phyloP scores from a whole-genome alignment of 257 asterid species.

The Agastache rugosa region DNA sequence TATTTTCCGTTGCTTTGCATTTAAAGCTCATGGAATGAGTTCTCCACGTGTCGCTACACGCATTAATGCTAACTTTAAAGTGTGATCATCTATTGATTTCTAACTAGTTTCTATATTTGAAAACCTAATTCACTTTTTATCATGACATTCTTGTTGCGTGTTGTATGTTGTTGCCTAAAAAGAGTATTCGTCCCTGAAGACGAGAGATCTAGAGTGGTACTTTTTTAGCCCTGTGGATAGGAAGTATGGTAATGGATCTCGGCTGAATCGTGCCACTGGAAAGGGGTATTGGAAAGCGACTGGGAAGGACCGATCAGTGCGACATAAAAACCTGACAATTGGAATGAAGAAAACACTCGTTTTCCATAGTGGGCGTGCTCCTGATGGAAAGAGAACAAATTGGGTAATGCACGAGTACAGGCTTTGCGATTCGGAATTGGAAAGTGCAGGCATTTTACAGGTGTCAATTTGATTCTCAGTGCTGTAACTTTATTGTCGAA shows the following conservation, averaged over 20 bases:
- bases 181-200: constrained; percentile 74
- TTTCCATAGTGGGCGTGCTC: constrained; percentile 91
- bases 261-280: constrained; percentile 93
- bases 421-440: constrained; percentile 72
- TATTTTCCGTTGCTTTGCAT: constrained; percentile 21
- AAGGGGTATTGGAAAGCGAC: constrained; percentile 96
- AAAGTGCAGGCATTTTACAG: constrained; percentile 72
- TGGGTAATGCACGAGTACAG: constrained; percentile 99
- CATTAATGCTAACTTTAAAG: background rate
- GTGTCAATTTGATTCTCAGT: constrained; percentile 42
- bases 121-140: constrained; percentile 8
- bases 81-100: constrained; percentile 3
- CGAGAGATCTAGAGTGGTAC: constrained; percentile 92
- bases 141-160: constrained; percentile 21
- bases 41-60: background rate
- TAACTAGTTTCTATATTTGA: background rate
- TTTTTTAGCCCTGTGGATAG: constrained; percentile 89
- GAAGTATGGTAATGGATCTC: constrained; percentile 90
- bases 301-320: constrained; percentile 84
- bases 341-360: constrained; percentile 98
- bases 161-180: constrained; percentile 21
- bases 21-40: background rate
- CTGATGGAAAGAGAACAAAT: constrained; percentile 88
- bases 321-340: constrained; percentile 59
- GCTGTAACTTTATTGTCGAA: constrained; percentile 26